Conservation (phyloP, 257 asterid species). For the Coffea canephora region DNA sequence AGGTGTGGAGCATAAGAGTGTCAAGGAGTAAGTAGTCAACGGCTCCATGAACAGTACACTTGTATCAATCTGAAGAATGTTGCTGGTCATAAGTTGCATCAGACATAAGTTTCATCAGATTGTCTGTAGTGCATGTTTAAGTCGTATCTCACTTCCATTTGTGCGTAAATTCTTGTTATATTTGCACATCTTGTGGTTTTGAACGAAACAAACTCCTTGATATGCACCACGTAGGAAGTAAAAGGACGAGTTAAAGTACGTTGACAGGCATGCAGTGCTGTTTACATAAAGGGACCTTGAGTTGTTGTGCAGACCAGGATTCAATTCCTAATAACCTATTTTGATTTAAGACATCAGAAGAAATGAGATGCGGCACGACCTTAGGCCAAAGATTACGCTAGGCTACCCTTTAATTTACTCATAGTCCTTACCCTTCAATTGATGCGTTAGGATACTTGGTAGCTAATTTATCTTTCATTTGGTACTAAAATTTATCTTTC, state of each 20-base stretch:
- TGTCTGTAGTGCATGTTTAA: background rate
- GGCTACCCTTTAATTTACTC: background rate
- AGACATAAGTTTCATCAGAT: background rate
- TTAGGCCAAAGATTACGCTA: background rate
- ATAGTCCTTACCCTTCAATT: background rate
- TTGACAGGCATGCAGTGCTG: background rate
- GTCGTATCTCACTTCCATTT: background rate
- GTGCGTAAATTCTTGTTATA: background rate
- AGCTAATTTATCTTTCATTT: background rate
- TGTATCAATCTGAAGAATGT: background rate
- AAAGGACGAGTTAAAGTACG: background rate
- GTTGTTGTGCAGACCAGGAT: background rate
- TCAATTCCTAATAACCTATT: background rate
- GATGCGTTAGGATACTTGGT: background rate
- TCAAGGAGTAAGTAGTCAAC: background rate
- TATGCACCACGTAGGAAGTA: background rate
- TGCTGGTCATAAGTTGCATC: background rate
- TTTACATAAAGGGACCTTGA: background rate
- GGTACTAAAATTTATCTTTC: background rate
- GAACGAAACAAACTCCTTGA: background rate
- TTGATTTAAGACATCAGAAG: background rate
- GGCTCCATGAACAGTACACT: background rate
- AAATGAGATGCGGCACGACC: background rate
- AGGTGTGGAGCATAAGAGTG: background rate
- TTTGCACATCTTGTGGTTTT: background rate